Evolutionary conservation across 148 eudicot species (phyloP).

Genomic region (Talinum fruticosum): DNA sequence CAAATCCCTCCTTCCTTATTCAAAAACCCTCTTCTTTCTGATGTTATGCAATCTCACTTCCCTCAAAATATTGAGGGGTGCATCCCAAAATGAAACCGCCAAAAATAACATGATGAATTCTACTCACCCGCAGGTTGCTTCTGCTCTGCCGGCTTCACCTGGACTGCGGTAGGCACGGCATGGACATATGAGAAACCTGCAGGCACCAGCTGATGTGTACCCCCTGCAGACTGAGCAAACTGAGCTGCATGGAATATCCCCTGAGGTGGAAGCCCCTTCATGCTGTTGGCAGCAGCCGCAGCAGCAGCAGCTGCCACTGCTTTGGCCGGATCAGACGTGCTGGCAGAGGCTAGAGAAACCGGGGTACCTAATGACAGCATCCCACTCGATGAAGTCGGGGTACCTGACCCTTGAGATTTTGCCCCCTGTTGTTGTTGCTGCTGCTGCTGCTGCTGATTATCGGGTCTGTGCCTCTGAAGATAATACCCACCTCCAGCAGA

Average conservation of each 20-base stretch:
- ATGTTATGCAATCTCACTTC: background rate
- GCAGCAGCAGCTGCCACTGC: slow-evolving; percentile 64
- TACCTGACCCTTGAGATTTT: slow-evolving; percentile 34
- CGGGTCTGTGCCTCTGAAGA: slow-evolving; percentile 53
- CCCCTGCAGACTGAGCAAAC: slow-evolving; percentile 55
- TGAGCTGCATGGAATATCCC: slow-evolving; percentile 50
- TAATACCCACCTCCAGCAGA: slow-evolving; percentile 49
- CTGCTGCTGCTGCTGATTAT: slow-evolving; percentile 43
- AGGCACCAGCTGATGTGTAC: slow-evolving; percentile 40
- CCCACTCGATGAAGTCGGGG: slow-evolving; percentile 55
- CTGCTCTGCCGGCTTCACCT: slow-evolving; percentile 75
- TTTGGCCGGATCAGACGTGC: slow-evolving; percentile 65
- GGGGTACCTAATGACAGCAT: slow-evolving; percentile 55
- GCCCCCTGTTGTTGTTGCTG: slow-evolving; percentile 39
- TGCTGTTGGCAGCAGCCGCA: slow-evolving; percentile 37
- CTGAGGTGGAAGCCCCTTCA: slow-evolving; percentile 53
- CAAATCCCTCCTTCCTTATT: slow-evolving; percentile 13
- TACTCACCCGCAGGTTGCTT: slow-evolving; percentile 93
- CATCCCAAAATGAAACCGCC: background rate
- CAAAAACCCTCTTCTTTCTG: slow-evolving; percentile 9
- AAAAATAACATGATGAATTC: background rate
- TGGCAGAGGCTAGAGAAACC: slow-evolving; percentile 33
- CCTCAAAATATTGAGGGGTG: slow-evolving; percentile 2
- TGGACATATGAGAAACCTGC: slow-evolving; percentile 58
- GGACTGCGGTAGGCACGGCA: slow-evolving; percentile 52